A percentile compares a stretch with the other conserved stretches of the same genome.
phyloP scores from a whole-genome alignment of 257 asterid species.

The Nicotiana obtusifolia region DNA sequence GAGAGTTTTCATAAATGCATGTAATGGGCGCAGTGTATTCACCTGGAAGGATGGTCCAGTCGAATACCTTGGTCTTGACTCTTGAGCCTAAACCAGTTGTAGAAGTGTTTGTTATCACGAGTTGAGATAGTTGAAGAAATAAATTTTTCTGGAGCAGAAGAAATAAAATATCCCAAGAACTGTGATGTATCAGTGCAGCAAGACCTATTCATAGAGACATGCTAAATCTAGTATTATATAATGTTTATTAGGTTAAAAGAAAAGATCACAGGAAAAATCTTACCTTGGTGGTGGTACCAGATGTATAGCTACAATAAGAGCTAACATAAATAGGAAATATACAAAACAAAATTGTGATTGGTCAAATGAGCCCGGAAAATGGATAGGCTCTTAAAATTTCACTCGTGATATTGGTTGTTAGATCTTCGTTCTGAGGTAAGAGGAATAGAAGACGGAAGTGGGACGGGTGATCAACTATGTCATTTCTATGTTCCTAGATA shows the following conservation, averaged over 20 bases:
- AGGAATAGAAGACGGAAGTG: background rate
- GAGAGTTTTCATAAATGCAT: background rate
- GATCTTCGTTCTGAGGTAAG: background rate
- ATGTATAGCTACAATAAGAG: background rate
- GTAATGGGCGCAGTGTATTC: background rate
- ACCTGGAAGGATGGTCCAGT: background rate
- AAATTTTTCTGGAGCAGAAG: background rate
- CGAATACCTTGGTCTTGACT: background rate
- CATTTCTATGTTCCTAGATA: background rate
- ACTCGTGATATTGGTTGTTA: background rate
- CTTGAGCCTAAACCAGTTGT: background rate
- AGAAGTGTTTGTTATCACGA: background rate
- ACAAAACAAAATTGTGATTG: background rate
- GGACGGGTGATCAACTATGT: background rate
- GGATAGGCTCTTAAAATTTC: slow-evolving; percentile 4
- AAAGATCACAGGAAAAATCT: background rate
- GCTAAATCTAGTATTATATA: background rate
- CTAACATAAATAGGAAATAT: background rate
- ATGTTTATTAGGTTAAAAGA: background rate
- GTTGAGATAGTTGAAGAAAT: background rate
- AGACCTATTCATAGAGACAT: background rate
- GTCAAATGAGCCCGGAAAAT: background rate
- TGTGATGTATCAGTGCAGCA: background rate
- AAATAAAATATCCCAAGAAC: background rate
- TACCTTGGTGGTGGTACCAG: background rate